Evolutionary conservation across 441 rosid genomes (phyloP), one percentile per base, ranked within the genome.

Genomic region (Jatropha multifida): DNA sequence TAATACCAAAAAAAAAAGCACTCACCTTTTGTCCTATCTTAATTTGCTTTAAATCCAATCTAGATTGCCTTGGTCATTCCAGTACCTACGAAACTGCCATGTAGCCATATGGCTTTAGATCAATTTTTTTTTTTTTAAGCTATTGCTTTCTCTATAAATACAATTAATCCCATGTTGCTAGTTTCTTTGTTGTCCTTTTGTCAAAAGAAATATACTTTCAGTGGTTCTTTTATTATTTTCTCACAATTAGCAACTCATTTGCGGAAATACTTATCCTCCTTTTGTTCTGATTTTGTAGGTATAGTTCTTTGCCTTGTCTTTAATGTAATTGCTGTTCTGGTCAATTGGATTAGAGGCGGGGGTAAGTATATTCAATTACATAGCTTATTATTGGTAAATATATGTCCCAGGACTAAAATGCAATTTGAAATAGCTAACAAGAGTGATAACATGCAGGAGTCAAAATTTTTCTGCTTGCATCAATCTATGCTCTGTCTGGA

Each of bases 281-380:
- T 37, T 54, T n/a, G 48, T 46, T 63, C 6, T n/a, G 46, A 5
- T 13, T 38, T 79, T 85, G 82, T 90, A 92, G 99, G 98, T 71
- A 85, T 95, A 68, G 92, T 89, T 84, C 83, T 93, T 74, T 95
- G 97, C 81, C 98, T 94, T 74, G 76, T 81, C 18, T 94, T 86
- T 80, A 94, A 94, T 77, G 85, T 90, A 70, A 75, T 93, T 83
- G 97, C 99, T 32, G 87, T 90, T 76, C 89, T 77, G 6, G 90
- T 93, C 64, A 89, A 91, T 77, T 94, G 99, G 99, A 86, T 91
- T 79, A 89, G 85, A 84, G 97, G 98, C 15, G 99, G 97, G 42
- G 99, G 99, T 93, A 76, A 86, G 90, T 37, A 41, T 23, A 71
- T 46, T 51, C 59, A 64, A 18, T 52, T 64, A n/a, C 6, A 26